A percentile compares a stretch with the other conserved stretches of the same genome.
Conservation (phyloP, 768 basidiomycete species). For the Lactarius indigo region DNA sequence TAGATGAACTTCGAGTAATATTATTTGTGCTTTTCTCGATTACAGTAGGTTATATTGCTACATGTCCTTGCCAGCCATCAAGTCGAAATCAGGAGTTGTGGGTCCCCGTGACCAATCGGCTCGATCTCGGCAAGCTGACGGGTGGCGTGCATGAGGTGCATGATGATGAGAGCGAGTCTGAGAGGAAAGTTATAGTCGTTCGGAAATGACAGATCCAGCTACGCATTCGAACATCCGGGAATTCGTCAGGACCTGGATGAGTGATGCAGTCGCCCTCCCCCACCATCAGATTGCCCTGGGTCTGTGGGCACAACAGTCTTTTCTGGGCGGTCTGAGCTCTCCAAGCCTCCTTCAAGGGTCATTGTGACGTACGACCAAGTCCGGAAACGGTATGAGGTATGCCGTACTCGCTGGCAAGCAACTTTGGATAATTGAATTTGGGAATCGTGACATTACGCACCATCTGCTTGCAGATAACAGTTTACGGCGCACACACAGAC, state of each 20-base stretch:
- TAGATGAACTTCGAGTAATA: neutral
- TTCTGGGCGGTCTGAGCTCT: neutral
- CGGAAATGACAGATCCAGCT: slow-evolving; percentile 18
- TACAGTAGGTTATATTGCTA: neutral
- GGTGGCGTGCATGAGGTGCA: slow-evolving; percentile 21
- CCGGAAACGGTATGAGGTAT: slow-evolving; percentile 10
- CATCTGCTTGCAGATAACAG: neutral
- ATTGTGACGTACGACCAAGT: slow-evolving; percentile 18
- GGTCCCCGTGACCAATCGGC: slow-evolving; percentile 14
- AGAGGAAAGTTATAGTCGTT: slow-evolving; percentile 17
- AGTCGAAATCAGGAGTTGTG: neutral
- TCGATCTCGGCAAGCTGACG: slow-evolving; percentile 12
- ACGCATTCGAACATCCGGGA: slow-evolving; percentile 23
- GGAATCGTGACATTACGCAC: slow-evolving; percentile 11
- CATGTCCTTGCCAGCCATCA: neutral
- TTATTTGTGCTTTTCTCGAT: neutral
- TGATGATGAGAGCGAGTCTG: neutral
- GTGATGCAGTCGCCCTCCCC: neutral
- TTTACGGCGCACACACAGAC: slow-evolving; percentile 8
- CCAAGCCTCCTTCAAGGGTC: slow-evolving; percentile 17
- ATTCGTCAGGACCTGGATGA: slow-evolving; percentile 7
- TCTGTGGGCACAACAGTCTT: neutral
- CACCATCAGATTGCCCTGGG: neutral
- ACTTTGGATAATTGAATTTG: neutral
- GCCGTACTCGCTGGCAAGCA: slow-evolving; percentile 14